A percentile compares a stretch with the other conserved stretches of the same genome.
Conservation (phyloP, 257 asterid genomes). For the Osmanthus fragrans region DNA sequence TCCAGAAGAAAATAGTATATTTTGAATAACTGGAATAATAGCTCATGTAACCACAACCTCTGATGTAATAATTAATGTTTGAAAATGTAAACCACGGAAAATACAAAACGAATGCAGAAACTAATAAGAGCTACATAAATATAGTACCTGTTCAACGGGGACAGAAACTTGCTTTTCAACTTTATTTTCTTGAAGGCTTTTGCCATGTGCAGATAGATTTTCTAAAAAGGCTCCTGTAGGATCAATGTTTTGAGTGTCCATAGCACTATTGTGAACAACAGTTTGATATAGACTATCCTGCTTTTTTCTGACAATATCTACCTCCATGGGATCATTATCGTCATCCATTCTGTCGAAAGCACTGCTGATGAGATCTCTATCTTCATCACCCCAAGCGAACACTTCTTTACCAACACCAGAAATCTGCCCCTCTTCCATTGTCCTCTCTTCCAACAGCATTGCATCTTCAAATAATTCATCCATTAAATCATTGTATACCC, state of each 20-base stretch:
- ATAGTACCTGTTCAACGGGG: constrained; percentile 43
- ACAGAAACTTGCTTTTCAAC: constrained; percentile 38
- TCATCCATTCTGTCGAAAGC: constrained; percentile 23
- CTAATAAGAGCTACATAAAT: background rate
- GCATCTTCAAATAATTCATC: constrained; percentile 46
- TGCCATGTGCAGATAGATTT: constrained; percentile 32
- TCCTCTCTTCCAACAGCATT: constrained; percentile 32
- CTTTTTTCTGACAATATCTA: constrained; percentile 30
- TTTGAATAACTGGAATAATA: background rate
- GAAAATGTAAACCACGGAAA: background rate
- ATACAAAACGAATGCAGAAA: background rate
- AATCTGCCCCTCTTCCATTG: constrained; percentile 29
- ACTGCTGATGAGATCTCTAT: constrained; percentile 19
- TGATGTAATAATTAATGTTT: background rate
- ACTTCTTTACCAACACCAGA: constrained; percentile 30
- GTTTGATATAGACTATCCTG: constrained; percentile 30
- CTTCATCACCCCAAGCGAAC: constrained; percentile 27
- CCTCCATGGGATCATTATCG: constrained; percentile 28
- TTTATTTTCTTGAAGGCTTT: constrained; percentile 35
- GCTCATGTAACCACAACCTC: background rate
- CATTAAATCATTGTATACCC: constrained; percentile 31
- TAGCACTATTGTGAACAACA: constrained; percentile 26
- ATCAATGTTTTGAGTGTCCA: constrained; percentile 28
- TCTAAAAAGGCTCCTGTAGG: constrained; percentile 25
- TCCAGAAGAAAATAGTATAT: background rate